Percentiles rank a stretch among this genome's conserved stretches.
Conservation (phyloP, 306 rosid species). For the Notholithocarpus densiflorus region DNA sequence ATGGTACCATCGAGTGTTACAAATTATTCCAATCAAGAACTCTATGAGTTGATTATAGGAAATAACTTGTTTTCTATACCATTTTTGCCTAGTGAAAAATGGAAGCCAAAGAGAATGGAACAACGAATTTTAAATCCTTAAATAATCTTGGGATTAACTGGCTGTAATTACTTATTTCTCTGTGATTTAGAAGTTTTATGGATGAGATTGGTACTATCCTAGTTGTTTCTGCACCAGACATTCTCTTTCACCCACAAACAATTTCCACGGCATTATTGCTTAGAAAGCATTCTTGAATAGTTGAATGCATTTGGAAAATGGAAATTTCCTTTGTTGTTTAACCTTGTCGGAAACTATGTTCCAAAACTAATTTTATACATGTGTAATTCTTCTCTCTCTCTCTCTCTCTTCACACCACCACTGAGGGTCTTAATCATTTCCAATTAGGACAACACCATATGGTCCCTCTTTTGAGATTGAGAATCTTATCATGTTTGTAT, state of each 20-base stretch:
- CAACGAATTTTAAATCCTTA: too few species aligned
- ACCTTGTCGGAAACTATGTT: neutral
- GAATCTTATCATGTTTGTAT: constrained; percentile 13
- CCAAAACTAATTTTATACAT: neutral
- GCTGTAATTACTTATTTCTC: neutral
- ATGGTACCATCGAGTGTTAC: too few species aligned
- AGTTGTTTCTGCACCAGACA: neutral
- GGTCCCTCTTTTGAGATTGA: neutral
- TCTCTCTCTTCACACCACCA: neutral
- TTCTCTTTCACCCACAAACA: neutral
- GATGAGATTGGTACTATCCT: neutral
- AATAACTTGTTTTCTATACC: too few species aligned
- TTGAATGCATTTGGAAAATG: neutral
- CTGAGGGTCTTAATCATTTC: constrained; percentile 21
- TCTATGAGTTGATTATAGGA: too few species aligned
- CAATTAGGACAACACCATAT: neutral
- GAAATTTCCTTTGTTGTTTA: neutral
- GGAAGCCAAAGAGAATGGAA: too few species aligned
- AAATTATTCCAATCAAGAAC: too few species aligned
- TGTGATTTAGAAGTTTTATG: neutral
- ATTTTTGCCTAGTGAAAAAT: too few species aligned
- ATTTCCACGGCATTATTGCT: neutral
- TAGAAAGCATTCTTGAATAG: neutral
- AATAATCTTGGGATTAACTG: too few species aligned
- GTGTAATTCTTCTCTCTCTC: neutral